Conservation (phyloP, 192 early-diverging fungal species). For the Backusella tuberculispora region DNA sequence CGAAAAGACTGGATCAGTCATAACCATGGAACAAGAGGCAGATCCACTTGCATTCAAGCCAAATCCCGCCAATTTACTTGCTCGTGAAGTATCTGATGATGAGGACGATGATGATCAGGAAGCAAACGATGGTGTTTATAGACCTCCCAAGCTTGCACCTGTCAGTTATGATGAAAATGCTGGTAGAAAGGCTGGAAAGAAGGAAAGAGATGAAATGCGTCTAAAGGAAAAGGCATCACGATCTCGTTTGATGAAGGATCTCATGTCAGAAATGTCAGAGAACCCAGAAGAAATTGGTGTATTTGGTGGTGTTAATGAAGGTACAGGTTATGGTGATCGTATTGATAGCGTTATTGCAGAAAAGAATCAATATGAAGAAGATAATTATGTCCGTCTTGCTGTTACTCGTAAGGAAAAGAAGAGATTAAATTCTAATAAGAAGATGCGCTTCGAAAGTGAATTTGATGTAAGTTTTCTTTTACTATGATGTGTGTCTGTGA, state of each 20-base stretch:
- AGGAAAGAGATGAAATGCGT: slow-evolving; percentile 64
- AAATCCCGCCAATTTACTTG: slow-evolving; percentile 71
- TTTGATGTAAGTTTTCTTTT: slow-evolving; percentile 63
- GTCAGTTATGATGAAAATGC: slow-evolving; percentile 82
- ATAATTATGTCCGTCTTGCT: slow-evolving; percentile 81
- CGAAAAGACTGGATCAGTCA: background rate
- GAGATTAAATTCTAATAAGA: slow-evolving; percentile 56
- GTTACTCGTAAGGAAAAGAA: slow-evolving; percentile 78
- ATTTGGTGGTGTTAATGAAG: slow-evolving; percentile 72
- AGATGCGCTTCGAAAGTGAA: slow-evolving; percentile 79
- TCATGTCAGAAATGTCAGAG: slow-evolving; percentile 83
- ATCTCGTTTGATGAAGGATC: slow-evolving; percentile 84
- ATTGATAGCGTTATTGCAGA: slow-evolving; percentile 66
- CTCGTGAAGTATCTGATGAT: slow-evolving; percentile 45
- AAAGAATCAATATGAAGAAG: slow-evolving; percentile 81
- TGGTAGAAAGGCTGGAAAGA: slow-evolving; percentile 52
- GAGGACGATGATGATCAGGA: slow-evolving; percentile 43
- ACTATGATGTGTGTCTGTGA: background rate
- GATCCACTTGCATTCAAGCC: slow-evolving; percentile 94
- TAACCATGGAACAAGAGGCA: background rate
- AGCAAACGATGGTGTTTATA: slow-evolving; percentile 70
- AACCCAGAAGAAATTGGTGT: slow-evolving; percentile 79
- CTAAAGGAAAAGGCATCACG: slow-evolving; percentile 70
- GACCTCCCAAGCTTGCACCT: slow-evolving; percentile 83
- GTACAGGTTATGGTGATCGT: slow-evolving; percentile 59